Conservation (phyloP, 2,329 filamentous ascomycete species). For the Fusarium chlamydosporum region DNA sequence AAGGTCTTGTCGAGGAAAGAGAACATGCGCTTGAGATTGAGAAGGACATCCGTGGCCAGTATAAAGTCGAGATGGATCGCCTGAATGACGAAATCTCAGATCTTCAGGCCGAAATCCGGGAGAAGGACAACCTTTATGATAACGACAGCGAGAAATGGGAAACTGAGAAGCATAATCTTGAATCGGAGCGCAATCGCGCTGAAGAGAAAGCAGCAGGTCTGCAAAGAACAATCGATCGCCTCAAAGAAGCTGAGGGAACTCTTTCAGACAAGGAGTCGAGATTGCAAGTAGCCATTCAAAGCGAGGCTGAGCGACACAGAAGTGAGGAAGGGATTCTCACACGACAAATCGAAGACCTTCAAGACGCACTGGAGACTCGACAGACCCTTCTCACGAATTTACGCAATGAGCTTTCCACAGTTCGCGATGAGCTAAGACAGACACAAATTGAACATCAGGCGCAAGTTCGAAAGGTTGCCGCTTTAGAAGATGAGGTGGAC, state of each 20-base stretch:
- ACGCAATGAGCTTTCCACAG: conserved; percentile 74
- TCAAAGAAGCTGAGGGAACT: conserved; percentile 76
- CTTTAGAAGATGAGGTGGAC: conserved; percentile 82
- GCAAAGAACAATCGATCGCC: conserved; percentile 77
- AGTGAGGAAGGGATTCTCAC: conserved; percentile 78
- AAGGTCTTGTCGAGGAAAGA: conserved; percentile 66
- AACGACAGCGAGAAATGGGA: conserved; percentile 82
- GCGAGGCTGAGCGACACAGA: conserved; percentile 78
- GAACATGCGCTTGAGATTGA: conserved; percentile 72
- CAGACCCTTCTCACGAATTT: conserved; percentile 75
- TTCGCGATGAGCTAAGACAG: conserved; percentile 78
- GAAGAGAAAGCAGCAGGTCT: conserved; percentile 77
- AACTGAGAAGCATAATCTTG: conserved; percentile 71
- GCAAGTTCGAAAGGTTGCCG: conserved; percentile 75
- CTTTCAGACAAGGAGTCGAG: conserved; percentile 77
- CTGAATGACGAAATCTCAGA: conserved; percentile 72
- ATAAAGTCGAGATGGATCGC: conserved; percentile 63
- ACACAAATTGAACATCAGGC: conserved; percentile 73
- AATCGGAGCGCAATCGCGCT: conserved; percentile 74
- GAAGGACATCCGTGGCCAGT: conserved; percentile 66
- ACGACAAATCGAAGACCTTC: conserved; percentile 81
- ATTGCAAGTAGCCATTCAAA: conserved; percentile 76
- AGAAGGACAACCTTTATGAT: conserved; percentile 78
- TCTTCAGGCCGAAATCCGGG: conserved; percentile 74
- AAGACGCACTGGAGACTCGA: conserved; percentile 77